phyloP scores from a whole-genome alignment of 805 yeast genomes.

The Yamadazyma paraphyllophila region DNA sequence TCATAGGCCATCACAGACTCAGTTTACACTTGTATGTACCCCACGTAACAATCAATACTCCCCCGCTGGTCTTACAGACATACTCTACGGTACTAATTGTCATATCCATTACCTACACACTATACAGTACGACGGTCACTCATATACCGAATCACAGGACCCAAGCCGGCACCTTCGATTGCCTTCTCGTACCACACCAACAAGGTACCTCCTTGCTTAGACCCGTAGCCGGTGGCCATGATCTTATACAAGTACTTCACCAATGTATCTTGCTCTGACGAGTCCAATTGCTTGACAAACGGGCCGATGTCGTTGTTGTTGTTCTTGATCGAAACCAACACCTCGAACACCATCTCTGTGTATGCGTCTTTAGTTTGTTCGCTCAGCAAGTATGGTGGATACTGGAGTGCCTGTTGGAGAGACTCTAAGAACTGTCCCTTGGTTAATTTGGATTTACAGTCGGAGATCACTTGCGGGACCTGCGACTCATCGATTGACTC shows the following conservation, averaged over 20 bases:
- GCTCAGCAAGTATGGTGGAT: constrained; percentile 83
- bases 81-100: too few relatives aligned
- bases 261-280: constrained; percentile 71
- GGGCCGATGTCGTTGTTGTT: constrained; percentile 66
- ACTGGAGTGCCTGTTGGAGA: constrained; percentile 56
- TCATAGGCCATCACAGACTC: too few relatives aligned
- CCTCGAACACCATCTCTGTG: constrained; percentile 58
- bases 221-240: constrained; percentile 74
- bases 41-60: too few relatives aligned
- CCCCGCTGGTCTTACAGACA: too few relatives aligned
- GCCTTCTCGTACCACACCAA: constrained; percentile 92
- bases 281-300: constrained; percentile 56
- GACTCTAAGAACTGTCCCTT: constrained; percentile 74
- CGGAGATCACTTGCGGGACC: constrained; percentile 51
- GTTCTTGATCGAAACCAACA: constrained; percentile 52
- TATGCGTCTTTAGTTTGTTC: constrained; percentile 49
- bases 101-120: neutral
- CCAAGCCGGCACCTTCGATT: constrained; percentile 79
- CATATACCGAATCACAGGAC: constrained; percentile 82
- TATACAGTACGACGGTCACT: constrained; percentile 80
- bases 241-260: constrained; percentile 84
- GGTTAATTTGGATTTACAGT: constrained; percentile 60
- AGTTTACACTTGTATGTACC: too few relatives aligned
- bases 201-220: constrained; percentile 81
- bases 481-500: constrained; percentile 43